Conservation (phyloP, 495 filamentous ascomycete species). For the Trypethelium eluteriae region DNA sequence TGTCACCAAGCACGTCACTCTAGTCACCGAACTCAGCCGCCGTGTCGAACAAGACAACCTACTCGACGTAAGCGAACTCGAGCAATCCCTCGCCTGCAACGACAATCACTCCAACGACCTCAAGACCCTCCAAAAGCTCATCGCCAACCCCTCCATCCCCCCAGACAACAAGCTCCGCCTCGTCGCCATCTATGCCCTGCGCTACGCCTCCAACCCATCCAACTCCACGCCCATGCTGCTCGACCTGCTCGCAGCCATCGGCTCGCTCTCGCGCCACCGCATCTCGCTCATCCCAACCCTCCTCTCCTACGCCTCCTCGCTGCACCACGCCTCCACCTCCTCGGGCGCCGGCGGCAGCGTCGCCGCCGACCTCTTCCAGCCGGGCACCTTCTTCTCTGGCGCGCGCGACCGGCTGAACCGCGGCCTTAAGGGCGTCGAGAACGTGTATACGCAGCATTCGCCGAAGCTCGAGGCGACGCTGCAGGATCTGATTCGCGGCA, state of each 20-base stretch:
- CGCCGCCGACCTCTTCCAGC: conserved; percentile 82
- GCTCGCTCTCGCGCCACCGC: conserved; percentile 61
- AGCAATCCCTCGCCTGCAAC: conserved; percentile 94
- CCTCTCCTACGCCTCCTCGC: conserved; percentile 71
- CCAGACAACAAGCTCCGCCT: conserved; percentile 74
- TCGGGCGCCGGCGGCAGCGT: conserved; percentile 43
- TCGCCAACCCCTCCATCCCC: conserved; percentile 66
- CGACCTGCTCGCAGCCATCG: conserved; percentile 73
- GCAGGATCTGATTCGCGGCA: conserved; percentile 86
- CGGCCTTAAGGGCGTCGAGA: conserved; percentile 92
- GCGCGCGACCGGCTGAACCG: conserved; percentile 78
- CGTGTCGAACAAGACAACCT: conserved; percentile 76
- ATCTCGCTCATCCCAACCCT: conserved; percentile 70
- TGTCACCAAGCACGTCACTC: conserved; percentile 94
- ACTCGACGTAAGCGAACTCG: conserved; percentile 88
- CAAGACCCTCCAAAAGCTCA: conserved; percentile 79
- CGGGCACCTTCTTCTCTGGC: conserved; percentile 77
- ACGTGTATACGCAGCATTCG: conserved; percentile 97
- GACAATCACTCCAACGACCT: conserved; percentile 86
- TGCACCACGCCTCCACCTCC: conserved; percentile 55
- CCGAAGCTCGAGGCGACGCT: conserved; percentile 78
- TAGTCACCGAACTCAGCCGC: conserved; percentile 86
- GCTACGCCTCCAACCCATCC: conserved; percentile 77
- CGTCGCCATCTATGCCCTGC: conserved; percentile 84
- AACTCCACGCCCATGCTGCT: conserved; percentile 73